Base-by-base conservation (phyloP, 2,329 filamentous ascomycete genomes). In the Malbranchea zuffiana region DNA sequence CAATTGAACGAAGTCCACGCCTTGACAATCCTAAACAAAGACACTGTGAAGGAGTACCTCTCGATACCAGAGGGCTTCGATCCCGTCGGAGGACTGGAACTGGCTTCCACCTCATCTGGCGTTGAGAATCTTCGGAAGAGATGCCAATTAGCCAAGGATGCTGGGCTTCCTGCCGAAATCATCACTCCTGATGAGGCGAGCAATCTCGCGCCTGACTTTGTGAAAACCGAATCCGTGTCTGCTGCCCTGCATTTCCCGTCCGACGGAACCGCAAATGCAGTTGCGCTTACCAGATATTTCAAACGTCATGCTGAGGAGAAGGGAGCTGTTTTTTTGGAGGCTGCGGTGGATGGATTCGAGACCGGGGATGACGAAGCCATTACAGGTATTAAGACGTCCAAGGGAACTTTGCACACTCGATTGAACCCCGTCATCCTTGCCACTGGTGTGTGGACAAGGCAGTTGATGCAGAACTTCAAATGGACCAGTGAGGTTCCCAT, bases 1-100 rank as follows among this genome's bases (percentile, higher is more conserved):
- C 54, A 60, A 37, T 54, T 51, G 36, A 60, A 59, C 26, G 52
- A 56, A 28, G 54, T 50, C 5, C 24, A 48, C 1, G 45, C 51
- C 2, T 41, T 59, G 8, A 59, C 55, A 1, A 48, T 35, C 7
- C 47, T 60, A 3, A 55, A 56, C 1, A 47, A 52, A 16, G 50
- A 56, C 4, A 56, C 46, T 1, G 52, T 55, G 5, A 44, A 44
- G 6, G 53, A 55, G 32, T 55, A 56, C 26, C 37, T 39, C n/a
- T 43, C 45, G 18, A 44, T 56, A 5, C 50, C 53, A 0, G 45
- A 42, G 13, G 53, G 48, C 6, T 53, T 56, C n/a, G 44, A 52
- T 21, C 34, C 29, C 8, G 46, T 53, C 2, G 53, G 53, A 5
- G 48, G 52, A 1, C 40, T 54, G 21, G 53, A 53, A 18, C 27